Conservation (phyloP, 1,284 basidiomycete genomes). For the Cutaneotrichosporon spelunceum region DNA sequence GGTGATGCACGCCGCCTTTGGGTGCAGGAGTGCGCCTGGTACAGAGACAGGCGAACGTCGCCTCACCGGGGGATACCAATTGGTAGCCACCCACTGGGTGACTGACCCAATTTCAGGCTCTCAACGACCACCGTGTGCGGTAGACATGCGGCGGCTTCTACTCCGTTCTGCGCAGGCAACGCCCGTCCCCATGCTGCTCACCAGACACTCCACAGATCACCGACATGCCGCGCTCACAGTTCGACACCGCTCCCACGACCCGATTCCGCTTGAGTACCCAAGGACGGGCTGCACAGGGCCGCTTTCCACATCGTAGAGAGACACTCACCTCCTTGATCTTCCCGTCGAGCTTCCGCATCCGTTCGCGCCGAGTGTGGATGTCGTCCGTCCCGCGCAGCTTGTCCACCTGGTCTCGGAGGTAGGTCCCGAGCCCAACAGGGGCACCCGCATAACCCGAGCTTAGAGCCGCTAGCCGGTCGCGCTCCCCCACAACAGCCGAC, state of each 20-base stretch:
- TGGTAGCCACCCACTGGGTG: not conserved
- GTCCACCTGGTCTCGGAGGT: conserved; percentile 91
- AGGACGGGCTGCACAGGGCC: not conserved
- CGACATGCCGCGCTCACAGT: no score
- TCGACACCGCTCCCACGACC: not conserved
- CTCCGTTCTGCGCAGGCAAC: no score
- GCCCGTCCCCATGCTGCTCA: not conserved
- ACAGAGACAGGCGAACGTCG: not conserved
- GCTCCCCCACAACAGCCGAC: conserved; percentile 81
- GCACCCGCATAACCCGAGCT: conserved; percentile 58
- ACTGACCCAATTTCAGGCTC: not conserved
- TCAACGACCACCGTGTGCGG: not conserved
- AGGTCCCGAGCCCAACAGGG: conserved; percentile 73
- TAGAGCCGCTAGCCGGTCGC: conserved; percentile 83
- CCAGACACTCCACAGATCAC: not conserved
- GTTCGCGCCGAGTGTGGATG: conserved; percentile 77
- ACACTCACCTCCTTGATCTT: conserved; percentile 86
- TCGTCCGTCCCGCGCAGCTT: conserved; percentile 87
- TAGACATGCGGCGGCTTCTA: not conserved
- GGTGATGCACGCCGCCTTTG: not conserved
- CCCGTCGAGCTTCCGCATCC: conserved; percentile 83
- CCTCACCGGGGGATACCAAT: not conserved
- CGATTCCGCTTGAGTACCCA: not conserved
- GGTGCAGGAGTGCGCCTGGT: not conserved
- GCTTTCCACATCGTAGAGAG: not conserved